phyloP scores from a whole-genome alignment of 176 grass and related monocot genomes.

The Phoenix dactylifera region DNA sequence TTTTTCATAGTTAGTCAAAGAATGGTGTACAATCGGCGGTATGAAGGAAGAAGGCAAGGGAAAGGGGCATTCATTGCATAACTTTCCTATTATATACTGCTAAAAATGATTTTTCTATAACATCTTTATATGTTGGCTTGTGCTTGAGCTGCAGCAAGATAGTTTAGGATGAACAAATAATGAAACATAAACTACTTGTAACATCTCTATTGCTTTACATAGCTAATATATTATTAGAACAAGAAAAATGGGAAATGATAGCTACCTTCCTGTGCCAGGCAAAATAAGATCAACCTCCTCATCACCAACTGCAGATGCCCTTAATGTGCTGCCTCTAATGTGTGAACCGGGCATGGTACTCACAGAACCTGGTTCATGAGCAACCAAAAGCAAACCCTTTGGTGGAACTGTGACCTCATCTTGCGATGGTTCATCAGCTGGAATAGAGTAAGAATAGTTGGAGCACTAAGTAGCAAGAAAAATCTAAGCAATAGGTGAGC shows the following conservation, averaged over 20 bases:
- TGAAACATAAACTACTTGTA: too few relatives aligned
- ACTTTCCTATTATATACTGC: too few relatives aligned
- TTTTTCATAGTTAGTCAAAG: too few relatives aligned
- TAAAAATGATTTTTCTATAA: too few relatives aligned
- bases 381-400: slow-evolving; percentile 74
- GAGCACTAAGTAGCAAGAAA: neutral
- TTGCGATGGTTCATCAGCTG: slow-evolving; percentile 35
- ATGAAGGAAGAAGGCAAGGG: too few relatives aligned
- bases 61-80: too few relatives aligned
- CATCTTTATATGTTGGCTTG: too few relatives aligned
- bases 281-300: slow-evolving; percentile 96
- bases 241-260: slow-evolving; percentile 7
- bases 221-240: too few relatives aligned
- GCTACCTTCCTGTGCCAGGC: slow-evolving; percentile 68
- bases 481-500: neutral
- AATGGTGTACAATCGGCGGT: too few relatives aligned
- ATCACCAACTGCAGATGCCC: slow-evolving; percentile 80
- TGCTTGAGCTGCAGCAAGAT: too few relatives aligned
- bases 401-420: slow-evolving; percentile 41
- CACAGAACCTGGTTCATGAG: slow-evolving; percentile 76
- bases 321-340: slow-evolving; percentile 96
- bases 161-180: too few relatives aligned
- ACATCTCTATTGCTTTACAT: too few relatives aligned
- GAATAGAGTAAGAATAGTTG: slow-evolving; percentile 11
- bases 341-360: slow-evolving; percentile 69